phyloP scores from a whole-genome alignment of 164 flowering plant species.

The Umbilicus rupestris region DNA sequence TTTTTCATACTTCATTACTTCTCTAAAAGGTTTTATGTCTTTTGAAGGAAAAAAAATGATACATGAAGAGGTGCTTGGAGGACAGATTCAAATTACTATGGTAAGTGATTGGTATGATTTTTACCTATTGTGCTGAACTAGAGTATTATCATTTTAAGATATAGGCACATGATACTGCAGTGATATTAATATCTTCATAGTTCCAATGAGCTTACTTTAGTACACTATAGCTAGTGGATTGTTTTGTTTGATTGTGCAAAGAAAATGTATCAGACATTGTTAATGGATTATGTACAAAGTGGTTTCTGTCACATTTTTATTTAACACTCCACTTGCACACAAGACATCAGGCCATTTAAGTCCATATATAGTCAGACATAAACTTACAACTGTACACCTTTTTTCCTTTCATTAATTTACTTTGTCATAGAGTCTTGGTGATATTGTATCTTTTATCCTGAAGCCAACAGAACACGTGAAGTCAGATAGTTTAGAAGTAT shows the following conservation, averaged over 20 bases:
- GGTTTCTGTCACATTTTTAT: conserved; percentile 3
- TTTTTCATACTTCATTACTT: not conserved
- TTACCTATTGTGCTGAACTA: no score
- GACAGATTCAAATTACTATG: not conserved
- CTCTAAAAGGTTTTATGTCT: not conserved
- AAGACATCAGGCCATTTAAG: not conserved
- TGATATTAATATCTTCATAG: not conserved
- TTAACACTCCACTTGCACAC: not conserved
- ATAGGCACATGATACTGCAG: not conserved
- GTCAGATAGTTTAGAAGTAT: not conserved
- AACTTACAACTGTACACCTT: not conserved
- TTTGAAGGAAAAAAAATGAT: not conserved
- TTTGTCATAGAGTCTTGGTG: not conserved
- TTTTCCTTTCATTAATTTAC: not conserved
- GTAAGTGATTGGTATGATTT: no score
- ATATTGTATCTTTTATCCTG: not conserved
- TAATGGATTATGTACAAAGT: not conserved
- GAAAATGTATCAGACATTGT: conserved; percentile 1
- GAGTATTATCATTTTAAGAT: not conserved
- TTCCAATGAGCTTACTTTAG: not conserved
- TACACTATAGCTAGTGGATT: not conserved
- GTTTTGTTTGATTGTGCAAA: conserved; percentile 1
- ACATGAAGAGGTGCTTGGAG: not conserved
- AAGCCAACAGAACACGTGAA: not conserved
- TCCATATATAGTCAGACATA: not conserved